Evolutionary conservation across 2,329 filamentous ascomycete species (phyloP).

Genomic region (Fusarium sp.): DNA sequence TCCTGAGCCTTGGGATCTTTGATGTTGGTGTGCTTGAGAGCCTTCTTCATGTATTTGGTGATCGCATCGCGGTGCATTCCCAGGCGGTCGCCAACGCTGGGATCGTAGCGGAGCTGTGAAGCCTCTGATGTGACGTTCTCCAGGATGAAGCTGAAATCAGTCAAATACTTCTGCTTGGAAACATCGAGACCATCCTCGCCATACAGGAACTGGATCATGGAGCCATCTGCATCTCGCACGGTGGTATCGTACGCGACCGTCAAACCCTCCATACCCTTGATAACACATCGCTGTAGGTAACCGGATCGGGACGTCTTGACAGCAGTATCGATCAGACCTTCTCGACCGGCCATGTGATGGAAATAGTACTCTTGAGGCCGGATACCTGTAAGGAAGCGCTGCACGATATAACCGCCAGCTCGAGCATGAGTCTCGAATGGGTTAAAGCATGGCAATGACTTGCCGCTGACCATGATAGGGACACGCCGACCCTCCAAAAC

Average conservation of each 20-base stretch:
- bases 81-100: constrained; percentile 56
- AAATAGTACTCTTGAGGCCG: constrained; percentile 99
- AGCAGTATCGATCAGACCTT: constrained; percentile 98
- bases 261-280: constrained; percentile 98
- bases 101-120: constrained; percentile 76
- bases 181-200: constrained; percentile 96
- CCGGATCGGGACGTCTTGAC: constrained; percentile 98
- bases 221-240: constrained; percentile 92
- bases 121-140: constrained; percentile 86
- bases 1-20: constrained; percentile 70
- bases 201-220: constrained; percentile 93
- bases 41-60: constrained; percentile 83
- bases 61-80: constrained; percentile 66
- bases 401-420: constrained; percentile 92
- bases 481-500: constrained; percentile 95
- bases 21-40: constrained; percentile 75
- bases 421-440: constrained; percentile 89
- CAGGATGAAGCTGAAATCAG: constrained; percentile 88
- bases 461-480: constrained; percentile 97
- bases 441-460: constrained; percentile 92
- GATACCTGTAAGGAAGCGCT: constrained; percentile 97
- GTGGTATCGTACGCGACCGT: constrained; percentile 93
- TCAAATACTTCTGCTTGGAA: constrained; percentile 91
- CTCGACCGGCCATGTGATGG: constrained; percentile 98
- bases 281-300: constrained; percentile 94